Percentiles rank a stretch among this genome's conserved stretches.
These are phyloP conservation scores for Lentithecium fluviatile DNA, from an alignment of 495 filamentous ascomycete genomes.

Conservation along the genomic window DNA sequence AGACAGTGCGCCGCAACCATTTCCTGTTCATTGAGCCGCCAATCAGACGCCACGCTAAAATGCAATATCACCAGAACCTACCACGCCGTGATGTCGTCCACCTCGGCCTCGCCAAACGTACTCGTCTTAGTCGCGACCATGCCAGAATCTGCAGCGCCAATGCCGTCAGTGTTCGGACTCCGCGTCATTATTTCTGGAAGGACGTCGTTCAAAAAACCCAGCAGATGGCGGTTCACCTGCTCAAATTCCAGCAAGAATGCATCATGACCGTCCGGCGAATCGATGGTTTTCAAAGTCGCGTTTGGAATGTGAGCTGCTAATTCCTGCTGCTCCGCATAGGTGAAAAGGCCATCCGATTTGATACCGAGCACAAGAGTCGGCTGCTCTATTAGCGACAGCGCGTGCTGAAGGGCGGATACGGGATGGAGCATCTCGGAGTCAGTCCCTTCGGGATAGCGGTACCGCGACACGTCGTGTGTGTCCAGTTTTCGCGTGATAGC, in stretches of 20 bases:
- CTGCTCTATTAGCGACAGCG: constrained; percentile 79
- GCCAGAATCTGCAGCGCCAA: constrained; percentile 48
- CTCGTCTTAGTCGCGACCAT: constrained; percentile 64
- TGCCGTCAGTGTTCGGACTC: constrained; percentile 50
- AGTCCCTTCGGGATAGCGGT: constrained; percentile 48
- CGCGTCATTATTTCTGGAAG: constrained; percentile 82
- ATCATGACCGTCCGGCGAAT: constrained; percentile 92
- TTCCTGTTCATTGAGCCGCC: neutral
- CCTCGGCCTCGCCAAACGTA: constrained; percentile 91
- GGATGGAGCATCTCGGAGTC: constrained; percentile 23
- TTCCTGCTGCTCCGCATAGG: constrained; percentile 92
- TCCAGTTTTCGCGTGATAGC: constrained; percentile 98
- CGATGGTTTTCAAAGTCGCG: constrained; percentile 76
- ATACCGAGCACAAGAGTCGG: constrained; percentile 89
- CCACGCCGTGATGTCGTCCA: constrained; percentile 97
- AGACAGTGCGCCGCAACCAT: neutral
- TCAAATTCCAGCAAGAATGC: constrained; percentile 96
- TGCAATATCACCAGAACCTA: constrained; percentile 40
- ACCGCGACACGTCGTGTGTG: constrained; percentile 87
- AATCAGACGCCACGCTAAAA: constrained; percentile 7
- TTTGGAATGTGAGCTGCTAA: constrained; percentile 79
- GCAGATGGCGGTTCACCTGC: constrained; percentile 86
- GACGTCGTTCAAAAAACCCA: constrained; percentile 78
- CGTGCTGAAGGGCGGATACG: constrained; percentile 57
- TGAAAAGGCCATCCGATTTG: constrained; percentile 92